Evolutionary conservation across 805 yeast genomes (phyloP).

Genomic region (Kuraishia cidri): DNA sequence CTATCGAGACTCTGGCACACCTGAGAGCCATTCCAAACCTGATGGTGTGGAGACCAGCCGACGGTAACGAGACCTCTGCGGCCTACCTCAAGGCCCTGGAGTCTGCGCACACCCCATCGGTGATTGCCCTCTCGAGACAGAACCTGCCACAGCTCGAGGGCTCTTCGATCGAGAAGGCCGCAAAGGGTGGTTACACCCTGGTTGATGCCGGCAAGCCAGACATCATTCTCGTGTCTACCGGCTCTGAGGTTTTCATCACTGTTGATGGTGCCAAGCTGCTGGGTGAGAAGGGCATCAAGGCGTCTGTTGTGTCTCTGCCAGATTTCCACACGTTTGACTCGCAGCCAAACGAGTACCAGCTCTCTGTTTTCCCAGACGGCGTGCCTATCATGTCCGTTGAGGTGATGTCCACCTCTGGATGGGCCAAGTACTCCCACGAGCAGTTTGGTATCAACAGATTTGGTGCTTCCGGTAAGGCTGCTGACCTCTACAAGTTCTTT

Average conservation of each 20-base stretch:
- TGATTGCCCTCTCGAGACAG: conserved; percentile 78
- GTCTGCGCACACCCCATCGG: conserved; percentile 57
- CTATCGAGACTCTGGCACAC: conserved; percentile 82
- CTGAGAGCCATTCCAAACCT: conserved; percentile 79
- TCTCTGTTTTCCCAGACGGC: conserved; percentile 89
- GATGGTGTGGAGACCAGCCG: conserved; percentile 89
- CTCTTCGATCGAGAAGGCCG: conserved; percentile 83
- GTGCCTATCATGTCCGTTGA: conserved; percentile 90
- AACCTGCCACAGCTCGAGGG: conserved; percentile 91
- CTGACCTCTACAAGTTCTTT: conserved; percentile 72
- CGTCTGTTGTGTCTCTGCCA: conserved; percentile 85
- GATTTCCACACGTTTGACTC: conserved; percentile 85
- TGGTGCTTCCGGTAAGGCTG: conserved; percentile 93
- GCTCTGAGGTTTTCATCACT: conserved; percentile 85
- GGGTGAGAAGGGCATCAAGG: conserved; percentile 56
- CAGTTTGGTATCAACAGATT: conserved; percentile 93
- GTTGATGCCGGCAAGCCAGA: conserved; percentile 53
- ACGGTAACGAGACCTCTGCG: conserved; percentile 83
- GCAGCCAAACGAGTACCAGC: conserved; percentile 73
- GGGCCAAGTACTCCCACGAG: conserved; percentile 94
- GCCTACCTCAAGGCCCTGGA: conserved; percentile 63
- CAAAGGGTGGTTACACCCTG: conserved; percentile 90
- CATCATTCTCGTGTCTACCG: conserved; percentile 79
- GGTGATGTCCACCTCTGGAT: conserved; percentile 84
- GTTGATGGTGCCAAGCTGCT: conserved; percentile 78